Evolutionary conservation across 169 alveolate genomes (phyloP).

Genomic region (Cryptosporidium parvum): DNA sequence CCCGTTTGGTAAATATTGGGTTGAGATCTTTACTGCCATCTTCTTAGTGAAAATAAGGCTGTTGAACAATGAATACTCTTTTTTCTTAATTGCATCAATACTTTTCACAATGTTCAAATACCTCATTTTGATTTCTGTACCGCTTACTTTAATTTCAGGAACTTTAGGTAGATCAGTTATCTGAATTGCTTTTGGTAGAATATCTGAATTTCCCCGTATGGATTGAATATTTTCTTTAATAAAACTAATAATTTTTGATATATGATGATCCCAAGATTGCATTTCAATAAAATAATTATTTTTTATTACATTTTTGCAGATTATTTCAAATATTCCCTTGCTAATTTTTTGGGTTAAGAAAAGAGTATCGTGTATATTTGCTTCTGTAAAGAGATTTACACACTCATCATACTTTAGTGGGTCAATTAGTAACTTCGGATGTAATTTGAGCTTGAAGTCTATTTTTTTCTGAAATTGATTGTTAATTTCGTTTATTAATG

Average conservation of each 20-base stretch:
- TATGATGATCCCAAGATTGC: slow-evolving; percentile 40
- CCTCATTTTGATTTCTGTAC: slow-evolving; percentile 44
- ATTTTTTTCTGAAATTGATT: neutral
- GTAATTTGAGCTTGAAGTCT: neutral
- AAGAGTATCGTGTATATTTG: neutral
- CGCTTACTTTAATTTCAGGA: slow-evolving; percentile 42
- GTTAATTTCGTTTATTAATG: slow-evolving; percentile 27
- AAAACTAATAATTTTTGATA: neutral
- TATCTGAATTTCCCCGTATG: neutral
- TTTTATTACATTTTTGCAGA: neutral
- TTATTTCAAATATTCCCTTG: slow-evolving; percentile 13
- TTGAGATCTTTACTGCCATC: slow-evolving; percentile 37
- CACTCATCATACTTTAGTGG: neutral
- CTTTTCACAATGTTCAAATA: slow-evolving; percentile 16
- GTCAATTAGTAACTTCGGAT: neutral
- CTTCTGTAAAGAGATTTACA: neutral
- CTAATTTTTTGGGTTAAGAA: neutral
- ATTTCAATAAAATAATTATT: slow-evolving; percentile 1
- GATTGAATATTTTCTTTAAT: neutral
- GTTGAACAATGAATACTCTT: slow-evolving; percentile 12
- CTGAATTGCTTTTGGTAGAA: too few species aligned
- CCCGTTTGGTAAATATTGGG: slow-evolving; percentile 49
- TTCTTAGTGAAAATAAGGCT: slow-evolving; percentile 40
- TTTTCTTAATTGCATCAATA: slow-evolving; percentile 21
- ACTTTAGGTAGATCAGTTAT: neutral